Evolutionary conservation across 345 rosid species (phyloP).

Genomic region (Eucalyptus regnans): DNA sequence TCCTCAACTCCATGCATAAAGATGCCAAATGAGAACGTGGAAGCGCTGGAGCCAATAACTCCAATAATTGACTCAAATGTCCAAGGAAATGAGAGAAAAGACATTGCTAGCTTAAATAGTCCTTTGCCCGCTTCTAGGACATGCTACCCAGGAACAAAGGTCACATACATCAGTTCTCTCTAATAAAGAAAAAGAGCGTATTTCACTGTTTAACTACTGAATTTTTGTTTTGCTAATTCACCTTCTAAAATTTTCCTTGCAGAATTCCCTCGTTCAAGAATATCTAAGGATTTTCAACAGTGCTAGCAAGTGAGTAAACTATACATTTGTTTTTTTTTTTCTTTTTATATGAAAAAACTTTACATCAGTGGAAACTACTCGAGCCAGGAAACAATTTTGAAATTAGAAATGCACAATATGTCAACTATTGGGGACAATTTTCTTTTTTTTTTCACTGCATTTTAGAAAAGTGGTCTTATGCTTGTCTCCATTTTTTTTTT

Average conservation of each 20-base stretch:
- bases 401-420: neutral
- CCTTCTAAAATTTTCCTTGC: neutral
- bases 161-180: neutral
- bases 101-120: slow-evolving; percentile 5
- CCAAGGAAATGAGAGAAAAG: neutral
- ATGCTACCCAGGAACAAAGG: slow-evolving; percentile 41
- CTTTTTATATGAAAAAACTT: neutral
- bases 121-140: slow-evolving; percentile 44
- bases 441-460: neutral
- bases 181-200: neutral
- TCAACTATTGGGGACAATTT: neutral
- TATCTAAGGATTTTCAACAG: slow-evolving; percentile 55
- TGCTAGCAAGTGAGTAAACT: slow-evolving; percentile 47
- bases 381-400: neutral
- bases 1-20: slow-evolving; percentile 16
- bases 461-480: neutral
- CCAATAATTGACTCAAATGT: slow-evolving; percentile 12
- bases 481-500: neutral
- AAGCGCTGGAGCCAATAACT: slow-evolving; percentile 32
- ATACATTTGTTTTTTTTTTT: neutral
- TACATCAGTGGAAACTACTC: neutral
- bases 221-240: neutral
- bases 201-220: neutral
- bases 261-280: slow-evolving; percentile 50
- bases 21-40: slow-evolving; percentile 4